Percentiles rank a stretch among this genome's conserved stretches.
These are phyloP conservation scores for Limnanthes douglasii DNA, from an alignment of 345 rosid genomes.

Conservation along the genomic window DNA sequence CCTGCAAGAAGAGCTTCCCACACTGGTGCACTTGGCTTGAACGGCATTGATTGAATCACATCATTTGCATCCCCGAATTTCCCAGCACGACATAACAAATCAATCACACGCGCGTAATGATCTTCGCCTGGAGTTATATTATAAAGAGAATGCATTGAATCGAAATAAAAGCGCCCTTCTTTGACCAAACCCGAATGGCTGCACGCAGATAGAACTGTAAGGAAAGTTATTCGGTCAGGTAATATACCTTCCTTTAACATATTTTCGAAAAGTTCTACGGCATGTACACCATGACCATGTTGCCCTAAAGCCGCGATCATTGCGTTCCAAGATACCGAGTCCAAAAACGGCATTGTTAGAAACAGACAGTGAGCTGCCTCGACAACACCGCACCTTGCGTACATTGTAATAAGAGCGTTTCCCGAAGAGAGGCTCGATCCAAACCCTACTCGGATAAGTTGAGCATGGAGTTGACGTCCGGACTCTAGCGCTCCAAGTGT, in stretches of 20 bases:
- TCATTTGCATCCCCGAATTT: conserved; percentile 16
- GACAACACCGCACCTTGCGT: conserved; percentile 19
- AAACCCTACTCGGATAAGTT: conserved; percentile 16
- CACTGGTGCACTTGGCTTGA: conserved; percentile 13
- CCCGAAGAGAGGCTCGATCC: conserved; percentile 16
- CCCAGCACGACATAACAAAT: conserved; percentile 19
- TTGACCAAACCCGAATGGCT: conserved; percentile 22
- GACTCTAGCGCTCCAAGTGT: conserved; percentile 14
- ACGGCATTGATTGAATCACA: conserved; percentile 13
- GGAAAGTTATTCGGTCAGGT: conserved; percentile 20
- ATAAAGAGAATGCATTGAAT: conserved; percentile 12
- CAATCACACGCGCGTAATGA: conserved; percentile 19
- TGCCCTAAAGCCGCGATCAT: conserved; percentile 24
- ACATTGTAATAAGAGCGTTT: conserved; percentile 24
- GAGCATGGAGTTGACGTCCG: conserved; percentile 20
- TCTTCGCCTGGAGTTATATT: conserved; percentile 14
- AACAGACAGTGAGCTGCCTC: conserved; percentile 17
- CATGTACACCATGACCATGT: conserved; percentile 20
- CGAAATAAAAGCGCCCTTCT: conserved; percentile 13
- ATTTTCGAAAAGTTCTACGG: conserved; percentile 16
- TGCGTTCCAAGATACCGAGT: conserved; percentile 23
- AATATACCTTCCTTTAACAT: conserved; percentile 19
- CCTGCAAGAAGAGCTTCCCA: conserved; percentile 25
- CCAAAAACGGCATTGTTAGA: conserved; percentile 12
- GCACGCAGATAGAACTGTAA: conserved; percentile 19